These are phyloP conservation scores for bread wheat (Triticum aestivum) DNA, from an alignment of 176 grass and related monocot species.

Conservation along the genomic window DNA sequence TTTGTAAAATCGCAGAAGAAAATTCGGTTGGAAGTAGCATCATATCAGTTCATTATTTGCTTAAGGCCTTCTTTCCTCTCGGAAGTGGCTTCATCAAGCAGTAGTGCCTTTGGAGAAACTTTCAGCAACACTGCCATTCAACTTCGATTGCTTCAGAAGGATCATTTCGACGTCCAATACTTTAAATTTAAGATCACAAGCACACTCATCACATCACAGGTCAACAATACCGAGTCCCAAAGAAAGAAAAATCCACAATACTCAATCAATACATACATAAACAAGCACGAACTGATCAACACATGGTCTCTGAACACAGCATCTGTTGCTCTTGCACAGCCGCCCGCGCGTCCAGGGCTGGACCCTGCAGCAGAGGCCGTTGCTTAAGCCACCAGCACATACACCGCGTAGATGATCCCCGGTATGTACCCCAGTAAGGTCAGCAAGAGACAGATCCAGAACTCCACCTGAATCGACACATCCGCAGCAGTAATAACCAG, in stretches of 20 bases:
- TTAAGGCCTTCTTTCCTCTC: not conserved
- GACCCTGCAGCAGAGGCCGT: not conserved
- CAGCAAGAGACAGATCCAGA: slow-evolving; percentile 74
- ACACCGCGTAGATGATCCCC: slow-evolving; percentile 75
- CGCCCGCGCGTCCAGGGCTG: not conserved
- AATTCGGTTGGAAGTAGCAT: not conserved
- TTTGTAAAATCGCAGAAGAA: not conserved
- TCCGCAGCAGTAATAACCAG: not conserved
- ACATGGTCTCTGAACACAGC: not conserved
- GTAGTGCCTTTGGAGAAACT: too few relatives aligned
- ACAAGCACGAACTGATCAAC: not conserved
- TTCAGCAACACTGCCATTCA: too few relatives aligned
- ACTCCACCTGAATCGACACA: slow-evolving; percentile 47
- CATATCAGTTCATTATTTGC: not conserved
- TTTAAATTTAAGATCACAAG: not conserved
- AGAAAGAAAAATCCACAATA: not conserved
- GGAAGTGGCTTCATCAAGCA: not conserved
- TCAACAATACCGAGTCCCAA: not conserved
- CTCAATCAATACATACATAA: not conserved
- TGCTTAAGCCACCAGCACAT: slow-evolving; percentile 49
- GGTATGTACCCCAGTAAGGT: slow-evolving; percentile 75
- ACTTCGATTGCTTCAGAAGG: not conserved
- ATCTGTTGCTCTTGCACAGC: not conserved
- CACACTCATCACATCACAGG: not conserved
- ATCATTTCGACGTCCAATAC: not conserved